These are phyloP conservation scores for Dichomitus squalens DNA, from an alignment of 1,284 basidiomycete genomes.

Conservation along the genomic window DNA sequence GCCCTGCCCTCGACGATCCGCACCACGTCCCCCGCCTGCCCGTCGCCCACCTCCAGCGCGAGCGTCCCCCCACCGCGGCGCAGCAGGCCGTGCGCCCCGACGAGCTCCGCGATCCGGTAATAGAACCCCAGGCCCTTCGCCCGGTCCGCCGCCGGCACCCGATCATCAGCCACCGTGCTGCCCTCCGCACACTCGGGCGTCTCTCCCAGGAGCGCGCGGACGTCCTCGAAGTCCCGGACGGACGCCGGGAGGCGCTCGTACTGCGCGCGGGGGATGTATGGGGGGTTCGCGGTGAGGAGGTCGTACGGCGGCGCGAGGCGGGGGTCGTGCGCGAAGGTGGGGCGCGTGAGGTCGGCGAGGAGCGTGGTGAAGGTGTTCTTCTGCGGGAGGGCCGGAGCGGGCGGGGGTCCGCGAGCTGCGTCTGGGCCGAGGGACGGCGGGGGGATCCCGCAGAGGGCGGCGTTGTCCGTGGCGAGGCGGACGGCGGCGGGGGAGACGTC, in stretches of 20 bases:
- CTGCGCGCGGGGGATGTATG: constrained; percentile 78
- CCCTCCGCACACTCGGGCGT: constrained; percentile 3
- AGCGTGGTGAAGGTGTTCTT: constrained; percentile 52
- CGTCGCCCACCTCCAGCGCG: constrained; percentile 80
- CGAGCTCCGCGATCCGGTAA: constrained; percentile 63
- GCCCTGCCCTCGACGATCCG: constrained; percentile 50
- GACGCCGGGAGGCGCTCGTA: constrained; percentile 65
- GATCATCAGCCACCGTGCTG: neutral
- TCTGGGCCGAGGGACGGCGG: neutral
- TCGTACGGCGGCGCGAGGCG: constrained; percentile 58
- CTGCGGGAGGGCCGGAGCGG: too few species aligned
- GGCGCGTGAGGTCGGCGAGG: constrained; percentile 50
- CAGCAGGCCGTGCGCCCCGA: constrained; percentile 51
- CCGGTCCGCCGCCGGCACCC: constrained; percentile 28
- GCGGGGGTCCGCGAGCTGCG: neutral
- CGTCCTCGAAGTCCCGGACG: constrained; percentile 82
- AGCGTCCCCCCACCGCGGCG: constrained; percentile 50
- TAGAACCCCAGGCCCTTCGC: constrained; percentile 78
- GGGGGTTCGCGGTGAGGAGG: constrained; percentile 90
- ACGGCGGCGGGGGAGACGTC: constrained; percentile 76
- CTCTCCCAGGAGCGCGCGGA: constrained; percentile 79
- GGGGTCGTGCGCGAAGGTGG: constrained; percentile 36
- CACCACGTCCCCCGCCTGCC: constrained; percentile 68
- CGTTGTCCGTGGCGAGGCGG: constrained; percentile 73
- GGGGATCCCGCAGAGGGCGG: constrained; percentile 45